Evolutionary conservation across 1,139 yeast genomes (phyloP).

Genomic region (Suhomyces coccinellae): DNA sequence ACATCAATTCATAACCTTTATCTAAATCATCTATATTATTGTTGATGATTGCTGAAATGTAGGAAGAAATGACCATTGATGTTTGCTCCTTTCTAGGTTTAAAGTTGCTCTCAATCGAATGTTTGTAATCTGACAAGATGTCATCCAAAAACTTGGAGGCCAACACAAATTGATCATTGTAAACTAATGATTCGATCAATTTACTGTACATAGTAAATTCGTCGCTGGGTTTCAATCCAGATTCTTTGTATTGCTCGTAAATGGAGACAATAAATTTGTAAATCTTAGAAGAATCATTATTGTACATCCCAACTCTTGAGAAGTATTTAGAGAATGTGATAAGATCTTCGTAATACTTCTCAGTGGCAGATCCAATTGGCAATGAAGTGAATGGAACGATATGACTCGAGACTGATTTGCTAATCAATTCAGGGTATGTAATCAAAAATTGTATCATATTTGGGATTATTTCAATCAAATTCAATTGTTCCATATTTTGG

Average conservation of each 20-base stretch:
- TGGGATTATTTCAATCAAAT: slow-evolving; percentile 28
- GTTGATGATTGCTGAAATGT: slow-evolving; percentile 28
- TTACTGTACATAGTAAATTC: slow-evolving; percentile 53
- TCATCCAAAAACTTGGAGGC: slow-evolving; percentile 60
- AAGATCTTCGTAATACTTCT: slow-evolving; percentile 13
- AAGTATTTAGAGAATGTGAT: slow-evolving; percentile 29
- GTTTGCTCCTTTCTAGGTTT: slow-evolving; percentile 27
- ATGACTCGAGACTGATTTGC: slow-evolving; percentile 22
- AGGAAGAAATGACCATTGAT: slow-evolving; percentile 34
- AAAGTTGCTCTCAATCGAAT: slow-evolving; percentile 15
- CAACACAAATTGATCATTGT: slow-evolving; percentile 46
- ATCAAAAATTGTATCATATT: slow-evolving; percentile 27
- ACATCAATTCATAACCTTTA: slow-evolving; percentile 30
- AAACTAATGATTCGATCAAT: slow-evolving; percentile 52
- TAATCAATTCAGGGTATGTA: slow-evolving; percentile 31
- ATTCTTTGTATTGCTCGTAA: slow-evolving; percentile 26
- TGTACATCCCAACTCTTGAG: slow-evolving; percentile 19
- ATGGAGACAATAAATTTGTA: slow-evolving; percentile 32
- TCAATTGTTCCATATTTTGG: slow-evolving; percentile 27
- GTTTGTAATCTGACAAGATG: slow-evolving; percentile 34
- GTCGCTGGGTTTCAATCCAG: slow-evolving; percentile 14
- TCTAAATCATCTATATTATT: slow-evolving; percentile 19
- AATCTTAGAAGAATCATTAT: slow-evolving; percentile 16
- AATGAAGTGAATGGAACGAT: slow-evolving; percentile 14
- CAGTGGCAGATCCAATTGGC: background rate